phyloP scores from a whole-genome alignment of 441 rosid species.

The Adansonia grandidieri region DNA sequence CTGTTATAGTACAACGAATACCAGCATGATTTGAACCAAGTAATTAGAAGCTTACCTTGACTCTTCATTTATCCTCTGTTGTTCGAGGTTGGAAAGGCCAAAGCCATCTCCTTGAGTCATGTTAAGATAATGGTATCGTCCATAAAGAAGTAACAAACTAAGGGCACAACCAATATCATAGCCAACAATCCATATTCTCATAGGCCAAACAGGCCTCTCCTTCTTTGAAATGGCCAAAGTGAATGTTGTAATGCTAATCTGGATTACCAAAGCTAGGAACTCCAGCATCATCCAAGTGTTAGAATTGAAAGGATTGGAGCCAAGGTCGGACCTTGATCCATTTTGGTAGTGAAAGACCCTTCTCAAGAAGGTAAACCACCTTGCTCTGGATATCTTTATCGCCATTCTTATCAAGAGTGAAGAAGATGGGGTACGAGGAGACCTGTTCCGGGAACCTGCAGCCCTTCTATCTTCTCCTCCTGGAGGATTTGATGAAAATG shows the following conservation, averaged over 20 bases:
- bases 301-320: slow-evolving; percentile 91
- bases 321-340: slow-evolving; percentile 89
- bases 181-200: slow-evolving; percentile 85
- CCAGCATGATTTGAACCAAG: not conserved
- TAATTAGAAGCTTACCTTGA: slow-evolving; percentile 54
- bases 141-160: slow-evolving; percentile 68
- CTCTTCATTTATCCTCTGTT: slow-evolving; percentile 67
- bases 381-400: slow-evolving; percentile 82
- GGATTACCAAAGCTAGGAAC: slow-evolving; percentile 66
- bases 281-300: slow-evolving; percentile 86
- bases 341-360: slow-evolving; percentile 97
- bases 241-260: slow-evolving; percentile 63
- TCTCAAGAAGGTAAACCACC: slow-evolving; percentile 88
- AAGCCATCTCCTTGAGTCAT: slow-evolving; percentile 53
- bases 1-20: not conserved
- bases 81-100: slow-evolving; percentile 63
- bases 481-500: slow-evolving; percentile 56
- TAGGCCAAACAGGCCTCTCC: slow-evolving; percentile 91
- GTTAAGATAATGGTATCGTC: slow-evolving; percentile 62
- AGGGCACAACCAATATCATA: slow-evolving; percentile 83
- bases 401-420: slow-evolving; percentile 65
- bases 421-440: slow-evolving; percentile 47
- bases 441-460: slow-evolving; percentile 47
- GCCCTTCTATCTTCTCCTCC: slow-evolving; percentile 38
- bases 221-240: slow-evolving; percentile 65